phyloP scores from a whole-genome alignment of 1,139 yeast species.

The Zygosaccharomyces sapae region DNA sequence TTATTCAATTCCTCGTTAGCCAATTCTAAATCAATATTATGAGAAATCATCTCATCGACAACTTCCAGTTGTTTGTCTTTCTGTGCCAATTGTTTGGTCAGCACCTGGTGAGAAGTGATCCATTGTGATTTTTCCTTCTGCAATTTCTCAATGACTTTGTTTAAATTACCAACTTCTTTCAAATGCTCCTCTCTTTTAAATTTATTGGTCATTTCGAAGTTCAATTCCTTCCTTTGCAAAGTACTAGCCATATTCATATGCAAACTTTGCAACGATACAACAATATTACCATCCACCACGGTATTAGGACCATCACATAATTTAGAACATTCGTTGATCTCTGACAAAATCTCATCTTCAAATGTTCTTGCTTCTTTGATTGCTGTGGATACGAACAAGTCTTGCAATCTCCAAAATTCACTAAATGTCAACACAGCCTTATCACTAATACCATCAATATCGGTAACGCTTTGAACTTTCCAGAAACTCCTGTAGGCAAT shows the following conservation, averaged over 20 bases:
- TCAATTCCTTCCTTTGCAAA: background rate
- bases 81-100: background rate
- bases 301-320: background rate
- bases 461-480: background rate
- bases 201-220: background rate
- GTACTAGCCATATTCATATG: background rate
- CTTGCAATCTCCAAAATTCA: background rate
- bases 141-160: background rate
- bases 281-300: background rate
- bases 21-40: constrained; percentile 1
- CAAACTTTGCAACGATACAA: background rate
- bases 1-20: background rate
- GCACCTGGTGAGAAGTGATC: background rate
- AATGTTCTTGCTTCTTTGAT: background rate
- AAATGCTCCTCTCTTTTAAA: background rate
- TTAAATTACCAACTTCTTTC: background rate
- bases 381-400: background rate
- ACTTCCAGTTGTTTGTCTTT: background rate
- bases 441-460: background rate
- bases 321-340: too few relatives aligned
- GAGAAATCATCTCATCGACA: constrained; percentile 1
- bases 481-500: background rate
- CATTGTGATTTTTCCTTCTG: background rate
- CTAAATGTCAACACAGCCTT: background rate
- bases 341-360: background rate